Conservation (phyloP, 192 early-diverging fungal species). For the Backusella sp. region DNA sequence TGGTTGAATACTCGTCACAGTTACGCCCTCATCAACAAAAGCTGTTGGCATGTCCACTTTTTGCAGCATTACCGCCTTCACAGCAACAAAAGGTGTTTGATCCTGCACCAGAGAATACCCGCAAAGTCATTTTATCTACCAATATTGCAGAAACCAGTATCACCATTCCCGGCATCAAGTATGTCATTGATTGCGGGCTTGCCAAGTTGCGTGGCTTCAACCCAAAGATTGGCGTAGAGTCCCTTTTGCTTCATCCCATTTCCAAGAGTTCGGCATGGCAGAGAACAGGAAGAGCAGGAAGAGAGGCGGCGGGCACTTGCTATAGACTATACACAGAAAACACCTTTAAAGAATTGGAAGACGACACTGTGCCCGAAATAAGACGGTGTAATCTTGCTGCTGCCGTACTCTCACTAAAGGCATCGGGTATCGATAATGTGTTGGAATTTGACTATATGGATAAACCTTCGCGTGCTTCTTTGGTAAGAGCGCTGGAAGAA, state of each 20-base stretch:
- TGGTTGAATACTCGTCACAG: conserved; percentile 67
- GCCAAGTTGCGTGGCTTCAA: conserved; percentile 91
- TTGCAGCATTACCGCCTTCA: conserved; percentile 85
- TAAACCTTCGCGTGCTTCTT: conserved; percentile 68
- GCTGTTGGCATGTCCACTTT: conserved; percentile 85
- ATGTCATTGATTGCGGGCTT: conserved; percentile 93
- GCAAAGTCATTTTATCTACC: conserved; percentile 94
- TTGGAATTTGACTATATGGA: conserved; percentile 95
- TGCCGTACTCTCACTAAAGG: conserved; percentile 86
- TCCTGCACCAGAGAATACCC: conserved; percentile 74
- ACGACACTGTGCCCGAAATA: conserved; percentile 91
- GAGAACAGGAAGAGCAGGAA: conserved; percentile 92
- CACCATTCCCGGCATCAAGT: conserved; percentile 91
- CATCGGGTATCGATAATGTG: conserved; percentile 88
- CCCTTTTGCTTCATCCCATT: conserved; percentile 82
- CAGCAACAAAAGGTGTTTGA: conserved; percentile 92
- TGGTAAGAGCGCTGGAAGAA: conserved; percentile 85
- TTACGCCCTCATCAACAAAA: conserved; percentile 53
- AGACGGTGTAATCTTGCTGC: conserved; percentile 87
- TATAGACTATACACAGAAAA: conserved; percentile 93
- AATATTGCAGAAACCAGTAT: conserved; percentile 99
- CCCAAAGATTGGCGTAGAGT: conserved; percentile 84
- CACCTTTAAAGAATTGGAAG: conserved; percentile 68
- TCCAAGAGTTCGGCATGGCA: conserved; percentile 91
- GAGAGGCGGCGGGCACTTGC: conserved; percentile 89